Evolutionary conservation across 768 basidiomycete species (phyloP).

Genomic region (Strobilomyces dryophilus): DNA sequence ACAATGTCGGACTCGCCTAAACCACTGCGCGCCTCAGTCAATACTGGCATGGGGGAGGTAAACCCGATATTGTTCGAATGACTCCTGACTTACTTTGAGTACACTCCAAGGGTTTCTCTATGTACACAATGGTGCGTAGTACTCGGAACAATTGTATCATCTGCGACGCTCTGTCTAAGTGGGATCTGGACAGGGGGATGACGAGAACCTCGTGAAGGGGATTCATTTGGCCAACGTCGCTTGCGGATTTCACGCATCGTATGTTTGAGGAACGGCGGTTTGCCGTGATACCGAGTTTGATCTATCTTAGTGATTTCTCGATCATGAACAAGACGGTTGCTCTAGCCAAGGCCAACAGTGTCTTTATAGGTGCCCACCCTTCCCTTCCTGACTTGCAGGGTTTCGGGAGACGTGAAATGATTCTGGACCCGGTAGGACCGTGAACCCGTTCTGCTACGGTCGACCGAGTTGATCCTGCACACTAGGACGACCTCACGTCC

Average conservation of each 20-base stretch:
- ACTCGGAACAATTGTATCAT: background rate
- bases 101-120: conserved; percentile 41
- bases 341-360: conserved; percentile 52
- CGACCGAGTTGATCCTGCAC: background rate
- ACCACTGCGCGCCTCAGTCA: conserved; percentile 39
- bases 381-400: conserved; percentile 58
- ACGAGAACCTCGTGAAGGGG: conserved; percentile 49
- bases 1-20: conserved; percentile 9
- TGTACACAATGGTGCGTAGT: conserved; percentile 42
- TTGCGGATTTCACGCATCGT: conserved; percentile 69
- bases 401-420: conserved; percentile 64
- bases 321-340: conserved; percentile 61
- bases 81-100: conserved; percentile 2
- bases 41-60: conserved; percentile 58
- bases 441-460: background rate
- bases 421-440: conserved; percentile 47
- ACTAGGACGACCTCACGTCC: conserved; percentile 49
- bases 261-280: background rate
- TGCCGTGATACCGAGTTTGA: background rate
- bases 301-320: conserved; percentile 49
- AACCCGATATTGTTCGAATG: background rate
- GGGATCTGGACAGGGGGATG: conserved; percentile 38
- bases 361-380: conserved; percentile 65
- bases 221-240: conserved; percentile 62
- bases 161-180: background rate